Evolutionary conservation across 1,284 basidiomycete genomes (phyloP).

Genomic region (Amylostereum chailletii): DNA sequence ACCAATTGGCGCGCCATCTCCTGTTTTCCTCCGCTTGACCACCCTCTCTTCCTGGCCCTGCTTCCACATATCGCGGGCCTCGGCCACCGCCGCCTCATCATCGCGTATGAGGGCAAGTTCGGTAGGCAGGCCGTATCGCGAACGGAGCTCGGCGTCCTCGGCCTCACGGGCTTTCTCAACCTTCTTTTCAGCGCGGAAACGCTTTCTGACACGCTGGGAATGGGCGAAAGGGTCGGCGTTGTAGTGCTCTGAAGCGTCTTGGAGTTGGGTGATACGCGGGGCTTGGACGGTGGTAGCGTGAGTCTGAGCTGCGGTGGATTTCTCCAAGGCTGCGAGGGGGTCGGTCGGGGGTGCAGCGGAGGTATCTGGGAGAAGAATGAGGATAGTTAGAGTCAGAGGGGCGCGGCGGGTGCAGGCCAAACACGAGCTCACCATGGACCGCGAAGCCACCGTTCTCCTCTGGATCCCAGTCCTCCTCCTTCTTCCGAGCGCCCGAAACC

Average conservation of each 20-base stretch:
- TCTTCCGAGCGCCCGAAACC: constrained; percentile 79
- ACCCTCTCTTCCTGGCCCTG: constrained; percentile 31
- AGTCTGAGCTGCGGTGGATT: constrained; percentile 73
- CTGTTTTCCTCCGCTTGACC: constrained; percentile 35
- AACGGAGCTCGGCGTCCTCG: constrained; percentile 62
- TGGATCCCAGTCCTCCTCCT: constrained; percentile 94
- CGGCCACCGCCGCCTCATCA: constrained; percentile 41
- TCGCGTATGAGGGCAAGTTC: constrained; percentile 51
- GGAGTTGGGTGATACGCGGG: constrained; percentile 73
- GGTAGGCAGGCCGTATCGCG: constrained; percentile 66
- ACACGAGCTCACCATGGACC: constrained; percentile 56
- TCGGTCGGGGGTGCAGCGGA: constrained; percentile 59
- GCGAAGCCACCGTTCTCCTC: constrained; percentile 91
- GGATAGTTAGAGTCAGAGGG: constrained; percentile 1
- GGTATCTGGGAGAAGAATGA: constrained; percentile 41
- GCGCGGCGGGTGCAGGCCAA: not conserved
- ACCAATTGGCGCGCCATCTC: too few species aligned
- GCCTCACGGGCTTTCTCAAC: constrained; percentile 55
- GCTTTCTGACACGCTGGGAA: constrained; percentile 66
- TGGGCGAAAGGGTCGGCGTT: constrained; percentile 81
- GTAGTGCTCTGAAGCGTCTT: constrained; percentile 62
- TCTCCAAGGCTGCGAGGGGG: constrained; percentile 83
- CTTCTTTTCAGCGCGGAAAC: constrained; percentile 83
- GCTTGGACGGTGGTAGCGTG: constrained; percentile 62
- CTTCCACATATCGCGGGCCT: constrained; percentile 57